Evolutionary conservation across 2,329 filamentous ascomycete species (phyloP).

Genomic region (Pseudogymnoascus sp.): DNA sequence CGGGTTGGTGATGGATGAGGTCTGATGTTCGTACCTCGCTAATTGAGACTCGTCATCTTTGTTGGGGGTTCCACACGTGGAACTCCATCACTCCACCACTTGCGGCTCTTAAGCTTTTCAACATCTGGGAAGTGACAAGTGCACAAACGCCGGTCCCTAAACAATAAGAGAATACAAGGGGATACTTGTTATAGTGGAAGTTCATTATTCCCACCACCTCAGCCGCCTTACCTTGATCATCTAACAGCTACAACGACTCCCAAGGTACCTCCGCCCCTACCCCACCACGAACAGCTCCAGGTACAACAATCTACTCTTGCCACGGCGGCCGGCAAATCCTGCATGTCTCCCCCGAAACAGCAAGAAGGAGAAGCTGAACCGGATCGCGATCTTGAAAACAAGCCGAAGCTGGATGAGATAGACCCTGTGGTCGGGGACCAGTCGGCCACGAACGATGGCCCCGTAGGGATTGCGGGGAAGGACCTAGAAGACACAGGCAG

Average conservation of each 20-base stretch:
- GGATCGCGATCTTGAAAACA: slow-evolving; percentile 1
- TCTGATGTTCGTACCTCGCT: slow-evolving; percentile 6
- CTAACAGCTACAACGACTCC: not conserved
- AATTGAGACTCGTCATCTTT: slow-evolving; percentile 7
- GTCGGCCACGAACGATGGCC: not conserved
- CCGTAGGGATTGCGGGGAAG: not conserved
- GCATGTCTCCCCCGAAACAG: slow-evolving; percentile 6
- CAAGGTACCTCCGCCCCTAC: not conserved
- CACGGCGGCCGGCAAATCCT: not conserved
- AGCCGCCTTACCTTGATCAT: not conserved
- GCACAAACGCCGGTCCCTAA: not conserved
- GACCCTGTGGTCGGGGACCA: not conserved
- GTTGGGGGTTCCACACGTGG: not conserved
- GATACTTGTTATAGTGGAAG: not conserved
- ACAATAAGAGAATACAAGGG: not conserved
- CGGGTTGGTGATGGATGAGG: not conserved
- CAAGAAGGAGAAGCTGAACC: slow-evolving; percentile 6
- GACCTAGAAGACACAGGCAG: not conserved
- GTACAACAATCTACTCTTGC: not conserved
- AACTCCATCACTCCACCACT: not conserved
- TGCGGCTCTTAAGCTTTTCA: not conserved
- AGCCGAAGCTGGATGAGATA: slow-evolving; percentile 2
- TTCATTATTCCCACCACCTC: not conserved
- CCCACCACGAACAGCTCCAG: slow-evolving; percentile 4
- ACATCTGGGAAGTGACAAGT: not conserved